A percentile compares a stretch with the other conserved stretches of the same genome.
Evolutionary conservation across 108 stramenopile species (phyloP).

Genomic region (Stephanodiscus minutulus): DNA sequence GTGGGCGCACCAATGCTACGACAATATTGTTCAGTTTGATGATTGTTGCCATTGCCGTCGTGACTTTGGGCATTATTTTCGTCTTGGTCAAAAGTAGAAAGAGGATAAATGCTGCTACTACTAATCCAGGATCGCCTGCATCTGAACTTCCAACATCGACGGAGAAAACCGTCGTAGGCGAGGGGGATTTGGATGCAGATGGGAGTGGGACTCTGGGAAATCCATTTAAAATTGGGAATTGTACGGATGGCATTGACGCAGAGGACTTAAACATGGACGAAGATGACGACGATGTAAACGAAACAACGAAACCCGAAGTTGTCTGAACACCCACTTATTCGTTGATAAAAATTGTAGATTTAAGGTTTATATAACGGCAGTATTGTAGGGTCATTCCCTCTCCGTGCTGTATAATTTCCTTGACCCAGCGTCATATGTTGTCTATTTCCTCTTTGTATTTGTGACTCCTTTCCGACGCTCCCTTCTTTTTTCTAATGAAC

Average conservation of each 20-base stretch:
- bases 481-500: slow-evolving; percentile 21
- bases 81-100: background rate
- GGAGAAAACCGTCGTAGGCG: slow-evolving; percentile 5
- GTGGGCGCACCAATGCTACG: background rate
- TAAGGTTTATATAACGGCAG: background rate
- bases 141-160: background rate
- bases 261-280: background rate
- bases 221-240: background rate
- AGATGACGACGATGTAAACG: slow-evolving; percentile 1
- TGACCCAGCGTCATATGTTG: background rate
- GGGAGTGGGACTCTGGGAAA: slow-evolving; percentile 10
- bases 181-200: slow-evolving; percentile 14
- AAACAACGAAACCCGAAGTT: background rate
- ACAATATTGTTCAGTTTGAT: background rate
- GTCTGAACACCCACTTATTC: background rate
- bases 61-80: background rate
- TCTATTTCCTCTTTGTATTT: slow-evolving; percentile 1
- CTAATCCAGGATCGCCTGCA: background rate
- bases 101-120: background rate
- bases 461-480: background rate
- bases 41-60: background rate
- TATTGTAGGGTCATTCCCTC: background rate
- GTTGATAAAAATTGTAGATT: background rate
- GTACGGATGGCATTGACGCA: background rate
- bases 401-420: background rate